Conservation (phyloP, 1,139 yeast species). For the Blastobotrys arbuscula region DNA sequence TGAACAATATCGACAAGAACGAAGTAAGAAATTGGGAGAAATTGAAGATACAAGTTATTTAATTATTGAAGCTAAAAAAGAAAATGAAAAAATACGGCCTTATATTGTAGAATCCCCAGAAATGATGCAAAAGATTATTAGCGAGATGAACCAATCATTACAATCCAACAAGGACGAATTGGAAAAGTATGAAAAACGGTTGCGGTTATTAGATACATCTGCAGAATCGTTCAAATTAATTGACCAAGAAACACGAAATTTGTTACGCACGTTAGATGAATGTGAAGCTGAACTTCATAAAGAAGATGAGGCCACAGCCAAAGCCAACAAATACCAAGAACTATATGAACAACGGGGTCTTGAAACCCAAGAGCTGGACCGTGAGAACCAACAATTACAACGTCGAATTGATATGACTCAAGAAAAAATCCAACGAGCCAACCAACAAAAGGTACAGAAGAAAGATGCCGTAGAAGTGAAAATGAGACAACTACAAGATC, state of each 20-base stretch:
- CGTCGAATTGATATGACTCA: constrained; percentile 50
- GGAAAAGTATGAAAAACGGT: constrained; percentile 42
- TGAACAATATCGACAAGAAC: constrained; percentile 58
- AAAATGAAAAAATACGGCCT: constrained; percentile 53
- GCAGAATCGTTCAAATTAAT: constrained; percentile 55
- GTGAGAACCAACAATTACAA: constrained; percentile 46
- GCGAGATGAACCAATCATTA: constrained; percentile 50
- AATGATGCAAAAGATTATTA: constrained; percentile 48
- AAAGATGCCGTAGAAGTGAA: constrained; percentile 42
- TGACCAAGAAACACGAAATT: constrained; percentile 49
- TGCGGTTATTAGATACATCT: constrained; percentile 49
- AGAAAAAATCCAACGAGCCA: constrained; percentile 49
- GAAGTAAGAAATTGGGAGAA: constrained; percentile 50
- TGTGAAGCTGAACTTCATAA: constrained; percentile 47
- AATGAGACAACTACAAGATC: constrained; percentile 42
- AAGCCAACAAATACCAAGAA: constrained; percentile 43
- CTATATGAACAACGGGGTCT: constrained; percentile 42
- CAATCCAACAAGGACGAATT: constrained; percentile 40
- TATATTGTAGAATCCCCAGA: constrained; percentile 61
- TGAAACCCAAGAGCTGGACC: constrained; percentile 44
- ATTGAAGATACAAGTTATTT: constrained; percentile 50
- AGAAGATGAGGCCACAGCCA: constrained; percentile 42
- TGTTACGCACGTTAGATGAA: constrained; percentile 53
- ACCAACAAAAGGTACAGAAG: constrained; percentile 46
- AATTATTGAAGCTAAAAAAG: constrained; percentile 52